A percentile compares a stretch with the other conserved stretches of the same genome.
Evolutionary conservation across 495 filamentous ascomycete genomes (phyloP).

Genomic region (Aspergillus funiculosus): DNA sequence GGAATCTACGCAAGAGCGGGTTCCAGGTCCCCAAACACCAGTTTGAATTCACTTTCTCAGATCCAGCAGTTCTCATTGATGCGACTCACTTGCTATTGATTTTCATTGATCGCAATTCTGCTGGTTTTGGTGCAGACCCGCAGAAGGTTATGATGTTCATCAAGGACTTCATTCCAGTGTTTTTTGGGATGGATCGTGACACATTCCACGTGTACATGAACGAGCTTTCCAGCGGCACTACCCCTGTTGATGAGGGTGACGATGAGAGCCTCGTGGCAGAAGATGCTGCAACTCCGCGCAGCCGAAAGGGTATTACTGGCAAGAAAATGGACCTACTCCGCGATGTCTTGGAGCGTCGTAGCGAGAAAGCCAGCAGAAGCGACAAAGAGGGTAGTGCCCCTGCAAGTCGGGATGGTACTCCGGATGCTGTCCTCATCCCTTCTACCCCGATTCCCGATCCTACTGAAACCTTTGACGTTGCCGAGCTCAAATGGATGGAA

Average conservation of each 20-base stretch:
- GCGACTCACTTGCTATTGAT: slow-evolving; percentile 72
- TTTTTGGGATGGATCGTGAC: slow-evolving; percentile 78
- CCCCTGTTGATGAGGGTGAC: slow-evolving; percentile 63
- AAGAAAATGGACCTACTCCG: slow-evolving; percentile 79
- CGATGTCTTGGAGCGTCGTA: slow-evolving; percentile 71
- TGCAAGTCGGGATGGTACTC: slow-evolving; percentile 80
- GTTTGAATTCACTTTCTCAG: slow-evolving; percentile 64
- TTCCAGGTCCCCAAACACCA: slow-evolving; percentile 61
- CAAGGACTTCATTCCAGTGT: slow-evolving; percentile 78
- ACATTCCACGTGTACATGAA: slow-evolving; percentile 70
- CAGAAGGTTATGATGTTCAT: slow-evolving; percentile 75
- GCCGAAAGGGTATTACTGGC: slow-evolving; percentile 58
- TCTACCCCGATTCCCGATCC: slow-evolving; percentile 43
- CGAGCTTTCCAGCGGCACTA: slow-evolving; percentile 58
- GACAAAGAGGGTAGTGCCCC: slow-evolving; percentile 71
- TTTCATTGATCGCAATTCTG: slow-evolving; percentile 61
- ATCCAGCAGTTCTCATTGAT: slow-evolving; percentile 75
- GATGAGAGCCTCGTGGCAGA: slow-evolving; percentile 51
- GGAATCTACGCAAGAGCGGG: slow-evolving; percentile 56
- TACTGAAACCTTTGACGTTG: slow-evolving; percentile 43
- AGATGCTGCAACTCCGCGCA: slow-evolving; percentile 47
- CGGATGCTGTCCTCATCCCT: slow-evolving; percentile 62
- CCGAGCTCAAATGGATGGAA: slow-evolving; percentile 53
- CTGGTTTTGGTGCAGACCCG: slow-evolving; percentile 64
- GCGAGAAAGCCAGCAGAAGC: slow-evolving; percentile 55